Percentiles rank a stretch among this genome's conserved stretches.
phyloP scores from a whole-genome alignment of 768 basidiomycete genomes.

The Serendipita vermifera region DNA sequence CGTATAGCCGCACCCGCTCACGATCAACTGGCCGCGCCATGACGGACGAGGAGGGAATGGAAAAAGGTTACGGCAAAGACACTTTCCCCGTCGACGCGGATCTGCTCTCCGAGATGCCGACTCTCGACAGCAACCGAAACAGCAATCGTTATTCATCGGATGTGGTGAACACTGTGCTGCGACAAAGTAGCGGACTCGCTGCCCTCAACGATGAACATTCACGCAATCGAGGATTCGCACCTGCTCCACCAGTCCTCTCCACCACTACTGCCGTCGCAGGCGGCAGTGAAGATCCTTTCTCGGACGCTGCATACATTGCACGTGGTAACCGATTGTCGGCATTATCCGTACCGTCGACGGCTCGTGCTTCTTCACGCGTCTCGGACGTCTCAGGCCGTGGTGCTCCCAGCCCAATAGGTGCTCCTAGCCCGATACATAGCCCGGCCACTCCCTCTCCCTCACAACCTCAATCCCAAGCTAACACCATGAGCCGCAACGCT shows the following conservation, averaged over 20 bases:
- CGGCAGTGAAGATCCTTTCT: neutral
- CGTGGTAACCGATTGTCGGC: neutral
- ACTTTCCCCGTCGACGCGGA: neutral
- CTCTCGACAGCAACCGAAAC: neutral
- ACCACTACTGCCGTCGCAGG: neutral
- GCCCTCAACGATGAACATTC: neutral
- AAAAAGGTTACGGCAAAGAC: slow-evolving; percentile 2
- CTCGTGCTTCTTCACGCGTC: neutral
- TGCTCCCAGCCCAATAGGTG: neutral
- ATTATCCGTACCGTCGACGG: neutral
- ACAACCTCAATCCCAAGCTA: neutral
- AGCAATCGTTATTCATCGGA: neutral
- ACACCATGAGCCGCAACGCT: neutral
- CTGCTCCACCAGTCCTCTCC: neutral
- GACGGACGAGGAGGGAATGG: neutral
- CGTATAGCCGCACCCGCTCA: neutral
- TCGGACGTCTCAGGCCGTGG: neutral
- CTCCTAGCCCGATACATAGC: neutral
- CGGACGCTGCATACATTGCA: neutral
- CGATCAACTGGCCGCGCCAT: neutral
- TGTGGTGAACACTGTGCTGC: neutral
- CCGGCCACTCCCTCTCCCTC: neutral
- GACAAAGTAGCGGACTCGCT: neutral
- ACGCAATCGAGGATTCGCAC: neutral
- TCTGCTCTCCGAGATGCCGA: neutral